Base-by-base conservation (phyloP, 371 early-diverging fungal species). In the Mortierella sp. region DNA sequence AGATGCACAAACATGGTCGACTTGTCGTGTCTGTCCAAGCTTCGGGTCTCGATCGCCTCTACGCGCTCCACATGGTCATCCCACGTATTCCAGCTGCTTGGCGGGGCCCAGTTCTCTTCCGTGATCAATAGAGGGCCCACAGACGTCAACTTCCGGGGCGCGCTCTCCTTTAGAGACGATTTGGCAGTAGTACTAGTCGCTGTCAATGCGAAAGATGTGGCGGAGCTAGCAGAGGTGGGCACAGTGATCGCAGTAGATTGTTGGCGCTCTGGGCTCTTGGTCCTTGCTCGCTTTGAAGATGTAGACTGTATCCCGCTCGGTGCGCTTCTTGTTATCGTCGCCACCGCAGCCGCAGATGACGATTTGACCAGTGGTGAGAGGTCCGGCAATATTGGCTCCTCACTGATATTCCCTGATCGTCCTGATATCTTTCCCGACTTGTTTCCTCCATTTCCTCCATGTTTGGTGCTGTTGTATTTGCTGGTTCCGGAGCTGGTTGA, bases 11-110 rank as follows among this genome's bases (percentile, higher is more conserved):
- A 40, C 71, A 83, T 44, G 3, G 11, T 44, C 5, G 44, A 31
- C 24, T 40, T 43, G 28, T 40, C 26, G n/a, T 72, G 34, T 0
- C 31, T 71, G 16, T 43, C 46, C 21, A 1, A 31, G 0, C 11
- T 11, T 19, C 31, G 28, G 5, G 46, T 61, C 44, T 83, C 84
- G 9, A 83, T 77, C 26, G 76, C 69, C 13, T 64, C 43, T 13
- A 80, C 69, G 11, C 43, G 40, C 21, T 77, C 48, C n/a, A 77
- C 71, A 16, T 69, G 59, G 28, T 46, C 50, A 3, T 77, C 79
- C 80, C 83, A 80, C 0, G 77, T 72, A 21, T 40, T 46, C 79
- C 71, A 76, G 3, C n/a, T 21, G 6, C 53, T 11, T 8, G 82
- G 78, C 3, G 82, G 79, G 31, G 46, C n/a, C 82, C 73, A 73